A percentile compares a stretch with the other conserved stretches of the same genome.
Evolutionary conservation across 2,329 filamentous ascomycete genomes (phyloP).

Genomic region (Xylaria sp.): DNA sequence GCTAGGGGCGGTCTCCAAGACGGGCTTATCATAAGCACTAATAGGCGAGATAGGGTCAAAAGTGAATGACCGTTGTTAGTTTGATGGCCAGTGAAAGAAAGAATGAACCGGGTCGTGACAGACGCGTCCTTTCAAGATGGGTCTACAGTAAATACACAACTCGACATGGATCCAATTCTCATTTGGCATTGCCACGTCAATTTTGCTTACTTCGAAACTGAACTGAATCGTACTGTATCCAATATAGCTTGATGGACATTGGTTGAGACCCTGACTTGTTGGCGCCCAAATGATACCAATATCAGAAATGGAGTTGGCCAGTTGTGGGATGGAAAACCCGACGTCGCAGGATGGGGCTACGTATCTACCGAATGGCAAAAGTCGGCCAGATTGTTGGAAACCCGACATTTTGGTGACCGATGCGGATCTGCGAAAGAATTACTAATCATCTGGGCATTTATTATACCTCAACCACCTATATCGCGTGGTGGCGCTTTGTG

Average conservation of each 20-base stretch:
- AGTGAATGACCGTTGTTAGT: background rate
- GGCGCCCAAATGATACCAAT: constrained; percentile 7
- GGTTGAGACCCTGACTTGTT: constrained; percentile 5
- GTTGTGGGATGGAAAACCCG: constrained; percentile 5
- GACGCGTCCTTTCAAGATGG: constrained; percentile 14
- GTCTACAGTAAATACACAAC: background rate
- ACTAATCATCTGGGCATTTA: background rate
- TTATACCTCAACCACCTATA: background rate
- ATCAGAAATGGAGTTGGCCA: background rate
- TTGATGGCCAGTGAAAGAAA: background rate
- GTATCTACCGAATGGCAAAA: constrained; percentile 1
- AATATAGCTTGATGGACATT: background rate
- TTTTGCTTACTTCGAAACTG: background rate
- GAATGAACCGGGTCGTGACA: constrained; percentile 12
- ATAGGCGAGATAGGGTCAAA: constrained; percentile 1
- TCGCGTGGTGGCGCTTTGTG: constrained; percentile 3
- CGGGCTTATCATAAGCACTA: constrained; percentile 30
- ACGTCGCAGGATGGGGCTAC: background rate
- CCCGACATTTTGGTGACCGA: constrained; percentile 11
- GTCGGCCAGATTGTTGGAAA: constrained; percentile 13
- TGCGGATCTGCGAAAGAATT: background rate
- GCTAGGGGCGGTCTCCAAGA: constrained; percentile 16
- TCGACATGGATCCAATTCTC: constrained; percentile 20
- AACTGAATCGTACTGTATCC: constrained; percentile 7
- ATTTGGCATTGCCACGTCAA: constrained; percentile 25